These are phyloP conservation scores for Phytophthora nicotianae DNA, from an alignment of 352 stramenopile genomes.

Conservation along the genomic window DNA sequence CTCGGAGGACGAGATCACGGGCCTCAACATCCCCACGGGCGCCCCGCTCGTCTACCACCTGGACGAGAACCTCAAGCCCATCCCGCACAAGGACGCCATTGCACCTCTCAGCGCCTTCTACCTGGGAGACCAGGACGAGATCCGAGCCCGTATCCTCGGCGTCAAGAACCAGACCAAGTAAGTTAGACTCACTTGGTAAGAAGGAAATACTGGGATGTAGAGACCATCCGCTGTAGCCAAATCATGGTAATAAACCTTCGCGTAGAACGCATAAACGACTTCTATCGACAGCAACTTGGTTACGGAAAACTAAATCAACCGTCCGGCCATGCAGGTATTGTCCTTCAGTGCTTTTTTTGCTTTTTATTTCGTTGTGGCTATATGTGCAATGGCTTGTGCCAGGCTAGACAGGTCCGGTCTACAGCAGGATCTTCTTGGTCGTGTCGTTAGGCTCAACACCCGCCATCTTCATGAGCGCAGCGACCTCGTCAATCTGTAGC, in stretches of 20 bases:
- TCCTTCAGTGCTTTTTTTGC: slow-evolving; percentile 25
- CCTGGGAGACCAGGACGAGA: slow-evolving; percentile 95
- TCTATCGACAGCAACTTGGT: no score
- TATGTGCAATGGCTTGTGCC: slow-evolving; percentile 27
- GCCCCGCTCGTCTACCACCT: slow-evolving; percentile 88
- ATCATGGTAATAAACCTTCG: no score
- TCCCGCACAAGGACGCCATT: slow-evolving; percentile 84
- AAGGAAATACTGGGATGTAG: slow-evolving; percentile 1
- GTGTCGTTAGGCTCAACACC: slow-evolving; percentile 83
- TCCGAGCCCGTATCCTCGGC: slow-evolving; percentile 95
- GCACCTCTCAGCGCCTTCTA: slow-evolving; percentile 84
- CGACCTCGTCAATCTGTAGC: slow-evolving; percentile 71
- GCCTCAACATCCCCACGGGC: slow-evolving; percentile 95
- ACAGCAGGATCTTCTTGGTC: slow-evolving; percentile 85
- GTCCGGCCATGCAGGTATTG: no score
- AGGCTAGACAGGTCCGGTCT: slow-evolving; percentile 22
- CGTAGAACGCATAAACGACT: no score
- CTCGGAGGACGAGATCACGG: slow-evolving; percentile 92
- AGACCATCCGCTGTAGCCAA: slow-evolving; percentile 5
- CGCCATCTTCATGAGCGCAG: slow-evolving; percentile 76
- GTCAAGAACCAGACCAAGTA: slow-evolving; percentile 99
- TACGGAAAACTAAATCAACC: no score
- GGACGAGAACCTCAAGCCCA: slow-evolving; percentile 87
- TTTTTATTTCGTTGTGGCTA: slow-evolving; percentile 32
- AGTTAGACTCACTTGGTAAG: no score